phyloP scores from a whole-genome alignment of 2,329 filamentous ascomycete species.

The Phialocephala sp. region DNA sequence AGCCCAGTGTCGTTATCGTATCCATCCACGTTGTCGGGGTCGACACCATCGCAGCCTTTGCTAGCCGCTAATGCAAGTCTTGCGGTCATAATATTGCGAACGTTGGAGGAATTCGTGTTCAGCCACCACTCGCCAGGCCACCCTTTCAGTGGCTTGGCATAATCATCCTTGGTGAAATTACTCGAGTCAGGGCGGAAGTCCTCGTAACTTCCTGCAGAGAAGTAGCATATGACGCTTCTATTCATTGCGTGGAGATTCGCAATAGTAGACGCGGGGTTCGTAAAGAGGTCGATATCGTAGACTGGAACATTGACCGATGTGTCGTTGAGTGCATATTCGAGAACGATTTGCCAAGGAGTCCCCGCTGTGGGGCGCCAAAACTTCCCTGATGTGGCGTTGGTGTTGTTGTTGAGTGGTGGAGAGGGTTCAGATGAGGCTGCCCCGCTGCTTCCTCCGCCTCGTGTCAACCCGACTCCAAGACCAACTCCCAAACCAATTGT shows the following conservation, averaged over 20 bases:
- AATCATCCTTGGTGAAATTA: conserved; percentile 59
- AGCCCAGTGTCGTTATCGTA: conserved; percentile 71
- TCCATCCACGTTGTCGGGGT: conserved; percentile 74
- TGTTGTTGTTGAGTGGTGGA: conserved; percentile 21
- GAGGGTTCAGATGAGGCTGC: conserved; percentile 4
- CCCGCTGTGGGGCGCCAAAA: conserved; percentile 27
- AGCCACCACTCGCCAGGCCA: conserved; percentile 75
- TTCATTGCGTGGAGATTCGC: conserved; percentile 53
- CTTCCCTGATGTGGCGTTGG: conserved; percentile 21
- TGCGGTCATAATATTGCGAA: conserved; percentile 67
- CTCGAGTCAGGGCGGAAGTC: conserved; percentile 60
- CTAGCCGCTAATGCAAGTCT: conserved; percentile 62
- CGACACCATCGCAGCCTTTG: conserved; percentile 72
- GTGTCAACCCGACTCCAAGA: conserved; percentile 58
- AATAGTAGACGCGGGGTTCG: conserved; percentile 56
- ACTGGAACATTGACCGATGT: conserved; percentile 21
- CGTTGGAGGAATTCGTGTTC: conserved; percentile 60
- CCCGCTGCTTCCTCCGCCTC: conserved; percentile 21
- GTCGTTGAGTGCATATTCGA: conserved; percentile 22
- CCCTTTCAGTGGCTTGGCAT: conserved; percentile 63
- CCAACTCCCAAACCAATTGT: conserved; percentile 48
- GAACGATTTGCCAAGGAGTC: conserved; percentile 30
- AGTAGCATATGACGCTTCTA: conserved; percentile 75
- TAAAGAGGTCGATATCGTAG: conserved; percentile 48
- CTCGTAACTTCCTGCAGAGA: conserved; percentile 74